Base-by-base conservation (phyloP, 2,329 filamentous ascomycete species). In the Trichophyton verrucosum region DNA sequence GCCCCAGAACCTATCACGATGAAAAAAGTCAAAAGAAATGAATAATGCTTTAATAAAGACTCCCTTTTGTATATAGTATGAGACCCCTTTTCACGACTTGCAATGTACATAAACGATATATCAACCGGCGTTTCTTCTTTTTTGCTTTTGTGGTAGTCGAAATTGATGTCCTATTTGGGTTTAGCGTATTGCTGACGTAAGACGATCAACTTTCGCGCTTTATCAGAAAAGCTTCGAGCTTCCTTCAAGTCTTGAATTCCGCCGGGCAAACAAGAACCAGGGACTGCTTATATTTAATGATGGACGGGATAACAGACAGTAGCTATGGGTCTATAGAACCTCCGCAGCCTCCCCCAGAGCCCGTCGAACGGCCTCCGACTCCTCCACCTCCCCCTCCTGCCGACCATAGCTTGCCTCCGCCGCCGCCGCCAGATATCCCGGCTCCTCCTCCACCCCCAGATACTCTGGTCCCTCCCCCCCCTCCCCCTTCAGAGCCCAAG, bases 381-480 rank as follows among this genome's bases (percentile, higher is more conserved):
- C 74, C 75, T 24, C 75, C 76, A 60, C 75, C 75, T 13, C 72
- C 71, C 46, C 72, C 74, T 17, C 72, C 72, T 61, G 68, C 71
- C 63, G 71, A 73, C 27, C 68, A 68, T 60, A 66, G 63, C 47
- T 68, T 74, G 33, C 76, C 77, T 62, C 76, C 77, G 62, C 77
- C 77, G 40, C 77, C 77, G 40, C 75, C 76, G 11, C 71, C 72
- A 62, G 71, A 73, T 58, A 66, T 68, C 40, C 64, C 68, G n/a
- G 66, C 71, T 53, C 72, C 74, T 30, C 73, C 73, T n/a, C 72
- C 72, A 17, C 70, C 72, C 30, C 67, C 70, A 38, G 68, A 71
- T 44, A 60, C 61, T 3, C 59, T 59, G 56, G 69, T 70, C 15
- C 74, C 76, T 60, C 76, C 75, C 20, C 73, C 75, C 13, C 73